phyloP scores from a whole-genome alignment of 2,329 filamentous ascomycete genomes.

The Mollisia scopiformis region DNA sequence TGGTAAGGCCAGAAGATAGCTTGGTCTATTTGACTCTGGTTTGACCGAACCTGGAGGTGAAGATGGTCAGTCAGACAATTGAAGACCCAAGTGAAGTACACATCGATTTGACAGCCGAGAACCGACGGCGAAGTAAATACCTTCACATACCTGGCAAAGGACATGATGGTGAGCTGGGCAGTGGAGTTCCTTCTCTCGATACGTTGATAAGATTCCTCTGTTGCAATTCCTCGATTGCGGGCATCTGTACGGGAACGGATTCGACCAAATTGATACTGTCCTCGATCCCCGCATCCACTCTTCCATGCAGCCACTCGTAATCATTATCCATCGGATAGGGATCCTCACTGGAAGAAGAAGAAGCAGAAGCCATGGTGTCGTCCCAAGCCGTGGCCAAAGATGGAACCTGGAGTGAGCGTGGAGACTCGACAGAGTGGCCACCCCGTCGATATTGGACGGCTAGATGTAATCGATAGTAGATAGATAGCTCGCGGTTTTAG shows the following conservation, averaged over 20 bases:
- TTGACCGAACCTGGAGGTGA: not conserved
- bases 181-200: not conserved
- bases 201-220: not conserved
- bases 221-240: not conserved
- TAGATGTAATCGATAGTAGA: not conserved
- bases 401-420: too few relatives aligned
- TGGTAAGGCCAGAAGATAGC: slow-evolving; percentile 60
- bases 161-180: not conserved
- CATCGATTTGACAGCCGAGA: too few relatives aligned
- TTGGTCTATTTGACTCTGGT: not conserved
- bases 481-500: not conserved
- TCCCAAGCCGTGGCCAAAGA: too few relatives aligned
- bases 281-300: slow-evolving; percentile 21
- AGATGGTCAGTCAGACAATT: not conserved
- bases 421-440: too few relatives aligned
- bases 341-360: slow-evolving; percentile 5
- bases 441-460: not conserved
- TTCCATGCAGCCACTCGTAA: slow-evolving; percentile 27
- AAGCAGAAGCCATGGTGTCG: not conserved
- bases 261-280: slow-evolving; percentile 22
- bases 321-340: slow-evolving; percentile 25
- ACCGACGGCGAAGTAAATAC: not conserved
- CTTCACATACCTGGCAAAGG: not conserved
- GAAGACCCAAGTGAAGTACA: too few relatives aligned
- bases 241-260: not conserved